A percentile compares a stretch with the other conserved stretches of the same genome.
Conservation (phyloP, 176 grass and related monocot genomes). For the Poa pratensis region DNA sequence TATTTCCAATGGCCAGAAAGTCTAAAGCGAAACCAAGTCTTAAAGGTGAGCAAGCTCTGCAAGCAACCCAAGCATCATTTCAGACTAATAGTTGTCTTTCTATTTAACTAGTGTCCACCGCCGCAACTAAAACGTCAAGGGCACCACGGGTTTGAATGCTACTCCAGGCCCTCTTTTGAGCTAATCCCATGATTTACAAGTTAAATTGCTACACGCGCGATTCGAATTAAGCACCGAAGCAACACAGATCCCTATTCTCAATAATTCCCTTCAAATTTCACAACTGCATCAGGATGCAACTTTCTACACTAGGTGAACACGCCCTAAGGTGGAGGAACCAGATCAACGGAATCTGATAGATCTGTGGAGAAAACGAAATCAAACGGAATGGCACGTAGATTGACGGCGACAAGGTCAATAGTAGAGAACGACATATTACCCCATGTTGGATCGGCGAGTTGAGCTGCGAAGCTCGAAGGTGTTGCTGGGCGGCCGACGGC, state of each 20-base stretch:
- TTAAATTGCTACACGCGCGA: neutral
- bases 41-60: neutral
- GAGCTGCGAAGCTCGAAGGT: neutral
- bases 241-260: neutral
- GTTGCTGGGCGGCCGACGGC: conserved; percentile 12
- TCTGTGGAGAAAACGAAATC: neutral
- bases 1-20: neutral
- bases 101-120: neutral
- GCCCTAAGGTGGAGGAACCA: neutral
- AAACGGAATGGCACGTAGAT: neutral
- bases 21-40: neutral
- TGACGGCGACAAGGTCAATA: neutral
- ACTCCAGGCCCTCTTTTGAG: neutral
- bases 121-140: neutral
- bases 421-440: neutral
- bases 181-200: too few species aligned
- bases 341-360: neutral
- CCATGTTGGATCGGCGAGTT: conserved; percentile 39
- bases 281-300: neutral
- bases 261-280: neutral
- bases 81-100: neutral
- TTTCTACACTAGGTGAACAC: neutral
- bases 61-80: neutral
- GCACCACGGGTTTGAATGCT: neutral
- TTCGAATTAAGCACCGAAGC: neutral